A percentile compares a stretch with the other conserved stretches of the same genome.
Conservation (phyloP, 345 rosid species). For the Syzygium oleosum region DNA sequence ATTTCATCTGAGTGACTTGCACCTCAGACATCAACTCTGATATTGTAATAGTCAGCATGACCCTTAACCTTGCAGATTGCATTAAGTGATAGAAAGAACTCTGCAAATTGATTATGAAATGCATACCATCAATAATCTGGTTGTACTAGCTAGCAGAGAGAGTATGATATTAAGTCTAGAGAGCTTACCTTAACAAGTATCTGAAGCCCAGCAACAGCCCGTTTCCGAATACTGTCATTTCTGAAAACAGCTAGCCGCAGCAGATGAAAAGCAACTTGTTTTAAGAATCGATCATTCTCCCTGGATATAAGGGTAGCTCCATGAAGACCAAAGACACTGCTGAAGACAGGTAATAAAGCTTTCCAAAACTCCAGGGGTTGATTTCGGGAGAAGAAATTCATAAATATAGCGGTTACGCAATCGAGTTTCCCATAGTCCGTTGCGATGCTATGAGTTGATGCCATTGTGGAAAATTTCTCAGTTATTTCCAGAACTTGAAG, state of each 20-base stretch:
- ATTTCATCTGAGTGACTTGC: slow-evolving; percentile 89
- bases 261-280: slow-evolving; percentile 96
- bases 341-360: slow-evolving; percentile 75
- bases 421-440: slow-evolving; percentile 97
- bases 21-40: slow-evolving; percentile 98
- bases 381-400: slow-evolving; percentile 85
- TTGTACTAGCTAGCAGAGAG: neutral
- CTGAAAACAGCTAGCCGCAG: slow-evolving; percentile 94
- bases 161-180: slow-evolving; percentile 12
- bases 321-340: slow-evolving; percentile 76
- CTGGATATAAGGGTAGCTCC: slow-evolving; percentile 96
- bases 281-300: slow-evolving; percentile 98
- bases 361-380: slow-evolving; percentile 91
- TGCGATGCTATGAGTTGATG: slow-evolving; percentile 83
- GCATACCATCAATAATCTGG: neutral
- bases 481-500: slow-evolving; percentile 96
- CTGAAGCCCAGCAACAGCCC: slow-evolving; percentile 93
- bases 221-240: slow-evolving; percentile 84
- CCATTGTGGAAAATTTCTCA: slow-evolving; percentile 81
- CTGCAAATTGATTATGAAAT: slow-evolving; percentile 37
- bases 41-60: slow-evolving; percentile 88
- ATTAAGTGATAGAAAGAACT: slow-evolving; percentile 73
- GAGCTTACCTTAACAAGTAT: slow-evolving; percentile 78
- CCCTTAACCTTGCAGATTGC: slow-evolving; percentile 96
- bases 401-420: slow-evolving; percentile 82